Conservation (phyloP, 495 filamentous ascomycete species). For the Halenospora varia region DNA sequence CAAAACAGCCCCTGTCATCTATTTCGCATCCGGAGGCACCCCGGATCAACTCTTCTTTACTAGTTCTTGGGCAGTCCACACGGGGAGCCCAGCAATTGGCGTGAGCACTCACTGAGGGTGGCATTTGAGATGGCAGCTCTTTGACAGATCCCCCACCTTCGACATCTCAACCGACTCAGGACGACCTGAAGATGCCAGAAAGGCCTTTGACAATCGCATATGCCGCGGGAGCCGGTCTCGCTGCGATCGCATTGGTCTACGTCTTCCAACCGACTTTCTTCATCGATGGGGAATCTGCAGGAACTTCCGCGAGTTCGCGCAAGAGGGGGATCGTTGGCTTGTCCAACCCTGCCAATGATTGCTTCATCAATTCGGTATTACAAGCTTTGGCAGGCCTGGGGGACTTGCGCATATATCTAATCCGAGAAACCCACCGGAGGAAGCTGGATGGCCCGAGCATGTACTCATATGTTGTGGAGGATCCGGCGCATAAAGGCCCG, state of each 20-base stretch:
- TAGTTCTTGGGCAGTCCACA: no score
- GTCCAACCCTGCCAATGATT: conserved; percentile 91
- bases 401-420: conserved; percentile 85
- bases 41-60: no score
- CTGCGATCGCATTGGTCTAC: conserved; percentile 93
- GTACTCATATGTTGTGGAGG: conserved; percentile 56
- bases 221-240: conserved; percentile 91
- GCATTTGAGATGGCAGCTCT: background rate
- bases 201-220: conserved; percentile 86
- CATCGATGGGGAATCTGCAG: conserved; percentile 70
- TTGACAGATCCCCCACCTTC: background rate
- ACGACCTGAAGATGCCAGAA: conserved; percentile 66
- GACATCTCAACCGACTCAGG: background rate
- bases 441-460: conserved; percentile 68
- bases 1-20: no score
- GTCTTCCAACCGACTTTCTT: conserved; percentile 96
- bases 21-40: no score
- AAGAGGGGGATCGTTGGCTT: conserved; percentile 91
- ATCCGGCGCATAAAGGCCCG: conserved; percentile 39
- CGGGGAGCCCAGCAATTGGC: background rate
- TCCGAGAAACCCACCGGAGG: conserved; percentile 79
- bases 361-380: conserved; percentile 97
- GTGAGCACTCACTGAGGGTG: background rate
- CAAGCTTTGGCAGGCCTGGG: conserved; percentile 94
- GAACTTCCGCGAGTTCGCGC: conserved; percentile 49